Evolutionary conservation across 2,329 filamentous ascomycete genomes (phyloP).

Genomic region (Pseudogymnoascus sp.): DNA sequence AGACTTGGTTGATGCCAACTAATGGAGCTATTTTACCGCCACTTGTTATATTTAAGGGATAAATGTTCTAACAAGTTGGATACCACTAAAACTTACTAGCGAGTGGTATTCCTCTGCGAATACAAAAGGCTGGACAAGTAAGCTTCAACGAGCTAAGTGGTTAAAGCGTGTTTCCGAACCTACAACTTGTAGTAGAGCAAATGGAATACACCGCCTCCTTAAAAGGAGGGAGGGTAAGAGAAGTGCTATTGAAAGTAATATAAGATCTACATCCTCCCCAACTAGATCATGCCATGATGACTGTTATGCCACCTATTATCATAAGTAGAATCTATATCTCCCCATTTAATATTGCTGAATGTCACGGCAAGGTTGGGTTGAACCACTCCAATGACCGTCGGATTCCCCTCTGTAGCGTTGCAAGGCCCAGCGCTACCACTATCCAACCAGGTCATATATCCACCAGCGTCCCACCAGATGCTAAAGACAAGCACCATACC

Average conservation of each 20-base stretch:
- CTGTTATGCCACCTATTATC: too few relatives aligned
- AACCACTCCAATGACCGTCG: constrained; percentile 39
- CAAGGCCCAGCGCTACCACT: constrained; percentile 51
- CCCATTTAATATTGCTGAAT: constrained; percentile 52
- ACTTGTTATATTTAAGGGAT: too few relatives aligned
- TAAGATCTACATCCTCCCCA: too few relatives aligned
- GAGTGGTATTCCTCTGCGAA: background rate
- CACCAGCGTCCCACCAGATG: constrained; percentile 48
- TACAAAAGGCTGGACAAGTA: background rate
- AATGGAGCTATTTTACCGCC: too few relatives aligned
- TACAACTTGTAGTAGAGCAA: background rate
- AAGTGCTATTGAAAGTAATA: too few relatives aligned
- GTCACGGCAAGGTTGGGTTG: constrained; percentile 43
- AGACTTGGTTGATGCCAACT: too few relatives aligned
- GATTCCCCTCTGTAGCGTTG: constrained; percentile 44
- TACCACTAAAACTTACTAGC: too few relatives aligned
- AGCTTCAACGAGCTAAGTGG: background rate
- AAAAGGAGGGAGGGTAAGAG: too few relatives aligned
- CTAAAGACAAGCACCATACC: constrained; percentile 48
- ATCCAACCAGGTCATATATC: constrained; percentile 53
- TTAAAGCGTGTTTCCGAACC: background rate
- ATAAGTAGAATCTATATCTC: constrained; percentile 55
- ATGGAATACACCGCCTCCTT: background rate
- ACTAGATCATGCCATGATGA: too few relatives aligned
- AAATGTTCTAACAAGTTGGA: too few relatives aligned